A percentile compares a stretch with the other conserved stretches of the same genome.
These are phyloP conservation scores for Aspergillus haitiensis DNA, from an alignment of 495 filamentous ascomycete species.

Conservation along the genomic window DNA sequence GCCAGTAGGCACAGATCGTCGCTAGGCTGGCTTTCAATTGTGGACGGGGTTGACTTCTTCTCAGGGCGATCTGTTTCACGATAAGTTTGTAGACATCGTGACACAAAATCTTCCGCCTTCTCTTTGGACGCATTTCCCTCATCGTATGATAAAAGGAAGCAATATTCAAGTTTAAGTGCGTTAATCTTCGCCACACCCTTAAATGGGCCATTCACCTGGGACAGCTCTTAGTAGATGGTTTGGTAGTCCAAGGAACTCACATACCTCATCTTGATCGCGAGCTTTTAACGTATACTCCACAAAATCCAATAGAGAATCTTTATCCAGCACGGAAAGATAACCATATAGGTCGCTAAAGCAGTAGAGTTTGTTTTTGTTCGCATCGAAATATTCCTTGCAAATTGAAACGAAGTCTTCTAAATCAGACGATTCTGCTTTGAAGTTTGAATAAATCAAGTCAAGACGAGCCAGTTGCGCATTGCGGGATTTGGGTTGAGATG, in stretches of 20 bases:
- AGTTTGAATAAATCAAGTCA: constrained; percentile 29
- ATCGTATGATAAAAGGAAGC: constrained; percentile 47
- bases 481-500: constrained; percentile 43
- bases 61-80: constrained; percentile 24
- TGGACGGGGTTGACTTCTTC: constrained; percentile 25
- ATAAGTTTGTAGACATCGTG: constrained; percentile 51
- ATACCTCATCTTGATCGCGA: constrained; percentile 35
- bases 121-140: constrained; percentile 34
- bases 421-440: constrained; percentile 35
- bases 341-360: constrained; percentile 55
- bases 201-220: constrained; percentile 17
- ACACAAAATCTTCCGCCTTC: constrained; percentile 46
- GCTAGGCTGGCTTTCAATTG: constrained; percentile 57
- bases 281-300: constrained; percentile 34
- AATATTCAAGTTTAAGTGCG: constrained; percentile 57
- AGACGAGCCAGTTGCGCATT: constrained; percentile 50
- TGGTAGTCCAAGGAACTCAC: constrained; percentile 10
- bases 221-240: constrained; percentile 18
- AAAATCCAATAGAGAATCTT: constrained; percentile 38
- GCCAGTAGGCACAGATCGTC: constrained; percentile 59
- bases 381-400: constrained; percentile 51
- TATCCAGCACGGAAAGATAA: constrained; percentile 44
- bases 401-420: constrained; percentile 39
- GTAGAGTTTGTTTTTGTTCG: constrained; percentile 50
- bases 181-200: constrained; percentile 50